Conservation (phyloP, 305 asterid genomes). For the Fraxinus albicans region DNA sequence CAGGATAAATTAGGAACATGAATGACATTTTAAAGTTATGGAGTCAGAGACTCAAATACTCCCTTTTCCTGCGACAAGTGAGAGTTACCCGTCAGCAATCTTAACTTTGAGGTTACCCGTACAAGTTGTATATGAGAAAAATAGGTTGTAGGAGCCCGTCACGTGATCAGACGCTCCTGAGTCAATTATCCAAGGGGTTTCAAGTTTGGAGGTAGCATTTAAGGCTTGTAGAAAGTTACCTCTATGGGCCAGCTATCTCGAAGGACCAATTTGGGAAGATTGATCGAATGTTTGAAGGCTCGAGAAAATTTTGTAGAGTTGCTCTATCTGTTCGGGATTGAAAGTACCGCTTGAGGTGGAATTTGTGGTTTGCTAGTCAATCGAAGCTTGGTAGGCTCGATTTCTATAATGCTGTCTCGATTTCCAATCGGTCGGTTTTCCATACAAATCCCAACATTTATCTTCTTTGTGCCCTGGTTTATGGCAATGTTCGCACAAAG, state of each 20-base stretch:
- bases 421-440: neutral
- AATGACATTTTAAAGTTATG: neutral
- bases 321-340: neutral
- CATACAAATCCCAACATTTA: neutral
- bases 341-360: neutral
- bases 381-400: neutral
- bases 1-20: neutral
- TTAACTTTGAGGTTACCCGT: neutral
- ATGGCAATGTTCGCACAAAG: neutral
- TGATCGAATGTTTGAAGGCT: neutral
- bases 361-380: neutral
- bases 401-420: neutral
- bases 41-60: neutral
- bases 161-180: neutral
- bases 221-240: neutral
- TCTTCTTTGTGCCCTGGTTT: neutral
- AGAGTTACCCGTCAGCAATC: neutral
- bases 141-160: neutral
- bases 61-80: neutral
- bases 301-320: neutral
- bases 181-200: neutral
- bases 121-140: constrained; percentile 1
- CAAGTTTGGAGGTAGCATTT: neutral
- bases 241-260: neutral
- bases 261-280: neutral